Percentiles rank a stretch among this genome's conserved stretches.
phyloP scores from a whole-genome alignment of 2,329 filamentous ascomycete genomes.

The Epichloe scottii region DNA sequence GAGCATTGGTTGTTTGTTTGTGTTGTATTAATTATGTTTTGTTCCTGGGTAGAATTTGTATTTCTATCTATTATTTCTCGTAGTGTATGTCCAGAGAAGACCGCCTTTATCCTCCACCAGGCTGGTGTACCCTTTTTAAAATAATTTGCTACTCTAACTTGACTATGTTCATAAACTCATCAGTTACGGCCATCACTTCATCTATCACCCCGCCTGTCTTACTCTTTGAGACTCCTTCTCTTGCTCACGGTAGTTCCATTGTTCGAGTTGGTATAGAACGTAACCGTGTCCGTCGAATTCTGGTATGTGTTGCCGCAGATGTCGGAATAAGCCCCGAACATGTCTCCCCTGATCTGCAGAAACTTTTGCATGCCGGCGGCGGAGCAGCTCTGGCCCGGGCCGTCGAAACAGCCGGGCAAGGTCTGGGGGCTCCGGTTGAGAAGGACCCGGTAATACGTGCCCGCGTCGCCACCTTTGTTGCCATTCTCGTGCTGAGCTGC shows the following conservation, averaged over 20 bases:
- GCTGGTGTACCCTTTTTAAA: too few relatives aligned
- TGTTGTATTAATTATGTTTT: too few relatives aligned
- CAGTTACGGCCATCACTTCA: neutral
- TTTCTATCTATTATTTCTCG: too few relatives aligned
- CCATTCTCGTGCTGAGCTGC: neutral
- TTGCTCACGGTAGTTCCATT: conserved; percentile 13
- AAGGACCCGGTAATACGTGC: conserved; percentile 28
- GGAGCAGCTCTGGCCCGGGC: conserved; percentile 32
- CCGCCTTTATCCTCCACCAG: too few relatives aligned
- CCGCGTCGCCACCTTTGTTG: neutral
- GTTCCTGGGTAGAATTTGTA: too few relatives aligned
- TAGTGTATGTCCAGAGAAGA: too few relatives aligned
- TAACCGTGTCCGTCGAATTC: conserved; percentile 23
- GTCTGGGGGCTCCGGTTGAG: conserved; percentile 31
- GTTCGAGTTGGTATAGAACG: conserved; percentile 19
- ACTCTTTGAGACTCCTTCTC: neutral
- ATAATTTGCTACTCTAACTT: too few relatives aligned
- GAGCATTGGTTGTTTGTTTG: too few relatives aligned
- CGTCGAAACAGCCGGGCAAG: conserved; percentile 28
- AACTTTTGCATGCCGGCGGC: conserved; percentile 25
- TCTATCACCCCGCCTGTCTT: neutral
- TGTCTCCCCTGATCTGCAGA: conserved; percentile 22
- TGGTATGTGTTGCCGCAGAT: conserved; percentile 23
- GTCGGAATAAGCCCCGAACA: conserved; percentile 28
- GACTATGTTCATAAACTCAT: too few relatives aligned